A percentile compares a stretch with the other conserved stretches of the same genome.
Evolutionary conservation across 2,329 filamentous ascomycete genomes (phyloP).

Genomic region (Botrytis porri): DNA sequence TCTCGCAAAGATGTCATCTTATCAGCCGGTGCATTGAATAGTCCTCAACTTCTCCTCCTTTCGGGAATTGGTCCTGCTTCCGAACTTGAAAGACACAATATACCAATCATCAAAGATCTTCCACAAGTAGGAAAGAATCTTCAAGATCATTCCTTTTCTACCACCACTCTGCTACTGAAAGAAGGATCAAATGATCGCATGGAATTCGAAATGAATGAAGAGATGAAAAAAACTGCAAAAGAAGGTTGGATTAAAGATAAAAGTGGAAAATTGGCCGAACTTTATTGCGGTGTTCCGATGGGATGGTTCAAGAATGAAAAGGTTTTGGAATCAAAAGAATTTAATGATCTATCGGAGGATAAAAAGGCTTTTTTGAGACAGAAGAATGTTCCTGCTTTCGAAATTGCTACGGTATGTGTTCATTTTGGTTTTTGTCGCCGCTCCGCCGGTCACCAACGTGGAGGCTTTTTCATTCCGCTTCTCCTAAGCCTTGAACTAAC

Average conservation of each 20-base stretch:
- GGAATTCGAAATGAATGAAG: constrained; percentile 45
- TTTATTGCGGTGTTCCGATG: constrained; percentile 12
- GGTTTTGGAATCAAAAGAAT: not conserved
- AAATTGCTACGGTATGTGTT: constrained; percentile 2
- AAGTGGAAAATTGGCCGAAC: not conserved
- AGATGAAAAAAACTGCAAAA: constrained; percentile 31
- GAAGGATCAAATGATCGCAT: constrained; percentile 12
- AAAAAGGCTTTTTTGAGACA: not conserved
- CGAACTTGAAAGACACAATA: constrained; percentile 44
- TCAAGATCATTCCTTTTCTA: constrained; percentile 44
- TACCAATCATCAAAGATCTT: constrained; percentile 53
- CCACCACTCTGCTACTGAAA: constrained; percentile 40
- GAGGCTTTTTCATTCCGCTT: not conserved
- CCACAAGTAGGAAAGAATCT: constrained; percentile 65
- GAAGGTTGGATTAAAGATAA: constrained; percentile 1
- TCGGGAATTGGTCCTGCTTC: constrained; percentile 45
- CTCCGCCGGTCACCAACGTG: too few relatives aligned
- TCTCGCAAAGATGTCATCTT: constrained; percentile 46
- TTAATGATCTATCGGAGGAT: not conserved
- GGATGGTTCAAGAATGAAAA: not conserved
- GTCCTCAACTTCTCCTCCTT: constrained; percentile 48
- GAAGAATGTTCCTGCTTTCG: constrained; percentile 3
- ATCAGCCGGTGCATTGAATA: constrained; percentile 47
- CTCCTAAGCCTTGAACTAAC: not conserved
- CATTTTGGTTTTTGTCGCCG: not conserved